phyloP scores from a whole-genome alignment of 495 filamentous ascomycete genomes.

The Talaromyces nanjingensis region DNA sequence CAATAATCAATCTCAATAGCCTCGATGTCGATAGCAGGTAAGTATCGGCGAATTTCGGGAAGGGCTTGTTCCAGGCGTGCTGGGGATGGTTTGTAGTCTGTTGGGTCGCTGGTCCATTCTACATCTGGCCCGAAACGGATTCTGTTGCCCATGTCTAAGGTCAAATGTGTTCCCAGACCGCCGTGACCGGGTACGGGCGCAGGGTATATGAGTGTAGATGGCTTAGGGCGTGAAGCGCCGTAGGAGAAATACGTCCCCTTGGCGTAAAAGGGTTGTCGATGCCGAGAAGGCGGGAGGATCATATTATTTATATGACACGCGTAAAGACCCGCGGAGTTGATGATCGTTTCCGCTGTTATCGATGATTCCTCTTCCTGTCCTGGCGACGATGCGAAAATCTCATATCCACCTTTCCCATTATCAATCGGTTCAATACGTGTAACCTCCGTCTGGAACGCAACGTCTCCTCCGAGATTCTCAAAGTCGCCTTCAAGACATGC shows the following conservation, averaged over 20 bases:
- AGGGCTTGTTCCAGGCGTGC: constrained; percentile 60
- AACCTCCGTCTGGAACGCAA: constrained; percentile 60
- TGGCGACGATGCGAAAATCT: constrained; percentile 41
- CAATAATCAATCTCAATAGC: constrained; percentile 79
- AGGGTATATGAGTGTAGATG: constrained; percentile 78
- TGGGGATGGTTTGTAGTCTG: constrained; percentile 45
- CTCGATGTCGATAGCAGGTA: constrained; percentile 61
- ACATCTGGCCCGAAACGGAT: constrained; percentile 94
- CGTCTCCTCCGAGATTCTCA: constrained; percentile 67
- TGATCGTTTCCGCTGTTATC: constrained; percentile 66
- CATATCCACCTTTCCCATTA: constrained; percentile 42
- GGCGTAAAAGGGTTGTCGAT: constrained; percentile 65
- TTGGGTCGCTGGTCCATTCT: constrained; percentile 73
- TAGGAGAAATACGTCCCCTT: constrained; percentile 97
- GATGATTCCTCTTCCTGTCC: constrained; percentile 40
- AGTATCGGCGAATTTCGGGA: constrained; percentile 66
- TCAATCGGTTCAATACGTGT: constrained; percentile 47
- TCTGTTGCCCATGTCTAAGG: constrained; percentile 77
- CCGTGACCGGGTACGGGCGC: constrained; percentile 71
- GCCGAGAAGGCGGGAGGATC: constrained; percentile 56
- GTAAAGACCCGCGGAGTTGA: constrained; percentile 81
- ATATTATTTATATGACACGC: constrained; percentile 76
- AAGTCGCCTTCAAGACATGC: constrained; percentile 67
- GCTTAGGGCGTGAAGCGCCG: constrained; percentile 52
- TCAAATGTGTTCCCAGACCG: constrained; percentile 89